A percentile compares a stretch with the other conserved stretches of the same genome.
Conservation (phyloP, 805 yeast species). For the Isabelozyma pseudorhagii region DNA sequence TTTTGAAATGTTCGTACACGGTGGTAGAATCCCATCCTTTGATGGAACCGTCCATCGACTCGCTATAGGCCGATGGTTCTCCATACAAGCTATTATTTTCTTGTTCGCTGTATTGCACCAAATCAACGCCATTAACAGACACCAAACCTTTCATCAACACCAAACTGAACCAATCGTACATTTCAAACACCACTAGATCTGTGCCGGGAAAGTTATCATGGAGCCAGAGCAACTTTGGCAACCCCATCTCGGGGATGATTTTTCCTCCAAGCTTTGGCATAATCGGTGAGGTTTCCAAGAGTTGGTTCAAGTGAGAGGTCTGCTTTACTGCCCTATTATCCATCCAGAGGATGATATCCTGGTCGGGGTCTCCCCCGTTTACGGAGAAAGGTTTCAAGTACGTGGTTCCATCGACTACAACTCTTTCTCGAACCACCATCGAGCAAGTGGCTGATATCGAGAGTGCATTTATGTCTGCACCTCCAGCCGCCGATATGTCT, state of each 20-base stretch:
- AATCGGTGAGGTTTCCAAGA: constrained; percentile 3
- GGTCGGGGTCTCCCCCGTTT: constrained; percentile 8
- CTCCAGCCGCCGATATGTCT: not conserved
- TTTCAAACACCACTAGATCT: constrained; percentile 43
- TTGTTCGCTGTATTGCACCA: constrained; percentile 1
- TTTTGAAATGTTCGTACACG: constrained; percentile 15
- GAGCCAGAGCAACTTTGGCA: constrained; percentile 48
- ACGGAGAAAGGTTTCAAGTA: constrained; percentile 32
- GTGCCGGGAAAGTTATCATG: constrained; percentile 16
- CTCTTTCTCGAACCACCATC: constrained; percentile 41
- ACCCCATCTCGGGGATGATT: constrained; percentile 56
- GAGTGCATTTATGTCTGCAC: not conserved
- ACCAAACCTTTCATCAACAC: constrained; percentile 21
- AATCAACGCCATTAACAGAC: not conserved
- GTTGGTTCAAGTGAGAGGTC: constrained; percentile 25
- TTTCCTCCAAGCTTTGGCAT: constrained; percentile 37
- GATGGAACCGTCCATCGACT: constrained; percentile 55
- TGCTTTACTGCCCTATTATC: constrained; percentile 44
- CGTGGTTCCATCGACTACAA: constrained; percentile 8
- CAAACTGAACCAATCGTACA: constrained; percentile 46
- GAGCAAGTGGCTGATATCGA: constrained; percentile 58
- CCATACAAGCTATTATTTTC: constrained; percentile 1
- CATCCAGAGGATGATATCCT: constrained; percentile 60
- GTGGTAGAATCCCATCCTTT: constrained; percentile 47
- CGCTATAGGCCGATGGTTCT: constrained; percentile 1